Evolutionary conservation across 306 rosid species (phyloP), one percentile per base, ranked within the genome.

Genomic region (Ammopiptanthus mongolicus): DNA sequence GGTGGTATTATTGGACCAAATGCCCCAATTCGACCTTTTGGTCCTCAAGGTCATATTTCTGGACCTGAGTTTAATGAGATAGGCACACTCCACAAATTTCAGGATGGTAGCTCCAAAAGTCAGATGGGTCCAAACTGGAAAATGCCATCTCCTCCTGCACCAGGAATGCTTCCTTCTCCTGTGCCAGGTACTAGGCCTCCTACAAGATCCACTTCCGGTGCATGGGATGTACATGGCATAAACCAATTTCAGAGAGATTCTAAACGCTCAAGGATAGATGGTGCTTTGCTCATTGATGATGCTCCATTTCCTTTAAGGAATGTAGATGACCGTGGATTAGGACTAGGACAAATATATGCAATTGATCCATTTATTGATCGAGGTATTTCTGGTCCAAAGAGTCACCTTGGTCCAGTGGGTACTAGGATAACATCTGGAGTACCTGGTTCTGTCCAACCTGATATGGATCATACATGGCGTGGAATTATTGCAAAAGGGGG

Each of bases 401-500:
- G 80, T 37, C 85, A 56, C 80, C 83, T 72, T 63, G 86, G 89
- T 77, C 91, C 91, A 33, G 78, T 71, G 3, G 84, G 88, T 64
- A 77, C 71, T 15, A 85, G 92, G 81, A 61, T 63, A 39, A 55
- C 80, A 6, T 52, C 74, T 56, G 84, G 87, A 50, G 88, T 86
- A 52, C 80, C 77, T 71, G 77, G 82, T 66, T 80, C 77, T 72
- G 83, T 62, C 70, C 85, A 77, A 73, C 74, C 83, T 53, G 88
- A 92, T 69, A 65, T 66, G 77, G 97, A 92, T 88, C 83, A 71
- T 64, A 79, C 87, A 34, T 90, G 97, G 97, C 96, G 92, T 73
- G 97, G 97, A 21, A 58, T 86, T 57, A 88, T 92, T 77, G 89
- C 96, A 11, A 92, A 92, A 83, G 97, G 96, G 42, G 97, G 97